phyloP scores from a whole-genome alignment of 2,329 filamentous ascomycete species.

The Colletotrichum gloeosporioides region DNA sequence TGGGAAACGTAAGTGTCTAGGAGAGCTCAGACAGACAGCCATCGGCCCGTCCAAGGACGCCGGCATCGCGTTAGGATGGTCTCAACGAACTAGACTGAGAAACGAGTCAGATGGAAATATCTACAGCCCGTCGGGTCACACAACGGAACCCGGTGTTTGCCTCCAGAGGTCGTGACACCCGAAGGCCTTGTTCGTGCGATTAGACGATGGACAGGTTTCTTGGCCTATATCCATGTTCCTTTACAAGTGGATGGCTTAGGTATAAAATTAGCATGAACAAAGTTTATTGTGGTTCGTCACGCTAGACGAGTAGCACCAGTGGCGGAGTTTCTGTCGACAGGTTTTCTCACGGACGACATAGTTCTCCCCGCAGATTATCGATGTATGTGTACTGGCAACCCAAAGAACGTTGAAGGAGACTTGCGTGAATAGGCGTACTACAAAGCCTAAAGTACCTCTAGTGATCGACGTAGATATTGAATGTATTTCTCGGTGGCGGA shows the following conservation, averaged over 20 bases:
- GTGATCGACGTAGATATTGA: neutral
- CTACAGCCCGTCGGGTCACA: neutral
- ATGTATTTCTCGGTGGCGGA: neutral
- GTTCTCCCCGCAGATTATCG: neutral
- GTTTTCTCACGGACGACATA: neutral
- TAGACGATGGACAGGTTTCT: neutral
- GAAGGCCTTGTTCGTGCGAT: neutral
- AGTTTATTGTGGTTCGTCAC: neutral
- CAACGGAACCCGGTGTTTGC: neutral
- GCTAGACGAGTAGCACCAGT: neutral
- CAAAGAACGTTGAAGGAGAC: neutral
- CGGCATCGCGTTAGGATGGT: neutral
- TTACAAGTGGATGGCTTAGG: neutral
- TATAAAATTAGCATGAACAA: neutral
- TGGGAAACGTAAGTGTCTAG: neutral
- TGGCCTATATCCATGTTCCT: neutral
- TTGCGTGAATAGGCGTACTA: neutral
- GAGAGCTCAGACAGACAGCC: neutral
- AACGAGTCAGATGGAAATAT: neutral
- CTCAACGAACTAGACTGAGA: neutral
- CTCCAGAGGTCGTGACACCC: neutral
- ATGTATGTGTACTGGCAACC: neutral
- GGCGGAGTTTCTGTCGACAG: neutral
- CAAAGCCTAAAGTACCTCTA: neutral
- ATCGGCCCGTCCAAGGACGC: neutral